These are phyloP conservation scores for Phytophthora megakarya DNA, from an alignment of 352 stramenopile genomes.

Conservation along the genomic window DNA sequence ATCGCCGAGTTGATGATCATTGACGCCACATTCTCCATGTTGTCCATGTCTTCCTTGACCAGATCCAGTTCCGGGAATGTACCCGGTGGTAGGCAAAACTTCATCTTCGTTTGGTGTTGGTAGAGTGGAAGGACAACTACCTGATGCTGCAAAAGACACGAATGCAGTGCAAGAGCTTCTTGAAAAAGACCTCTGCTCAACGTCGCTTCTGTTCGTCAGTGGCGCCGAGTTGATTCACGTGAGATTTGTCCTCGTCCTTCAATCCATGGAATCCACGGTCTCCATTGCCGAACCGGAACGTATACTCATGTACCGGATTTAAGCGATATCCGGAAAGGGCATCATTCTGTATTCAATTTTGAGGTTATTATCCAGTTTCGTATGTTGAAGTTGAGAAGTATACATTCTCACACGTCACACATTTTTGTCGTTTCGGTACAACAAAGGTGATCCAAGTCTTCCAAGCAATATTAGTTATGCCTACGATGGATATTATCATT, in stretches of 20 bases:
- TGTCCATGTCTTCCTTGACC: constrained; percentile 41
- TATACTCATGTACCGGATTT: constrained; percentile 6
- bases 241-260: constrained; percentile 20
- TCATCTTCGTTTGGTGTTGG: constrained; percentile 21
- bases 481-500: background rate
- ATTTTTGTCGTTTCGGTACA: no score
- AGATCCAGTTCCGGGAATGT: constrained; percentile 50
- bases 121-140: no score
- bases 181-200: constrained; percentile 2
- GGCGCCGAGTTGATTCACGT: constrained; percentile 8
- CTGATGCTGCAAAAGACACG: background rate
- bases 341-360: background rate
- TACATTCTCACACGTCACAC: background rate
- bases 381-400: constrained; percentile 3
- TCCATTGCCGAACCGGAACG: constrained; percentile 17
- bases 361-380: background rate
- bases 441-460: no score
- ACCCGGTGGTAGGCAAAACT: constrained; percentile 38
- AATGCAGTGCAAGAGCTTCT: background rate
- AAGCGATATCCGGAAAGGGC: background rate
- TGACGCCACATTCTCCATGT: constrained; percentile 41
- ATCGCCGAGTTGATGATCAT: constrained; percentile 41
- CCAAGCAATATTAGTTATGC: constrained; percentile 15
- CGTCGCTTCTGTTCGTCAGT: constrained; percentile 9
- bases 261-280: background rate